phyloP scores from a whole-genome alignment of 129 eudicot species.

The Pseudognaphalium luteoalbum region DNA sequence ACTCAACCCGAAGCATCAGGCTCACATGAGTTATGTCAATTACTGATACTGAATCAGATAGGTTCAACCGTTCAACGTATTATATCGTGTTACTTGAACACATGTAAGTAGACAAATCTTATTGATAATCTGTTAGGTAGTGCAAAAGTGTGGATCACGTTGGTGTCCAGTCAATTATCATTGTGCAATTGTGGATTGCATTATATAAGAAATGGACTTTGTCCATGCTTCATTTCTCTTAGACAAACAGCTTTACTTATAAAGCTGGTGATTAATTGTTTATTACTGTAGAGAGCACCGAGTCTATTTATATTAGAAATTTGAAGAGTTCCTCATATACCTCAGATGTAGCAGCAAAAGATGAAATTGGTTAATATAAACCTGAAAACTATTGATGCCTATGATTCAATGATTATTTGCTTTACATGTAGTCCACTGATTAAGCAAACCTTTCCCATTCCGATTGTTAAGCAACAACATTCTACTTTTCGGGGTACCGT shows the following conservation, averaged over 20 bases:
- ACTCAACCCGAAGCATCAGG: neutral
- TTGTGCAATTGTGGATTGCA: neutral
- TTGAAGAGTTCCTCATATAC: neutral
- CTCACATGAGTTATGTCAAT: neutral
- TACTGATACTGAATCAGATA: neutral
- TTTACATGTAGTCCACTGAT: too few species aligned
- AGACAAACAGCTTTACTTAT: neutral
- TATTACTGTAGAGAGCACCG: neutral
- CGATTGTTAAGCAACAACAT: neutral
- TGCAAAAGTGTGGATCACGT: conserved; percentile 13
- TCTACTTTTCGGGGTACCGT: too few species aligned
- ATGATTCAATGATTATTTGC: neutral
- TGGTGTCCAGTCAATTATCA: neutral
- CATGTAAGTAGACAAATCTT: neutral
- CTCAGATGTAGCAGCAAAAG: neutral
- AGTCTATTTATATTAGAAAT: neutral
- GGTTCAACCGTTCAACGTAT: neutral
- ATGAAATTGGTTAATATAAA: neutral
- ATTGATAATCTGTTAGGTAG: neutral
- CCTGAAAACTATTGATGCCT: neutral
- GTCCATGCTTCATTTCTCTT: neutral
- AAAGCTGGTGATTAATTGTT: neutral
- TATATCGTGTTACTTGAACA: neutral
- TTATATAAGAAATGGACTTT: neutral
- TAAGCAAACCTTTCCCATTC: neutral